Conservation (phyloP, 805 yeast species). For the Lipomyces sp. region DNA sequence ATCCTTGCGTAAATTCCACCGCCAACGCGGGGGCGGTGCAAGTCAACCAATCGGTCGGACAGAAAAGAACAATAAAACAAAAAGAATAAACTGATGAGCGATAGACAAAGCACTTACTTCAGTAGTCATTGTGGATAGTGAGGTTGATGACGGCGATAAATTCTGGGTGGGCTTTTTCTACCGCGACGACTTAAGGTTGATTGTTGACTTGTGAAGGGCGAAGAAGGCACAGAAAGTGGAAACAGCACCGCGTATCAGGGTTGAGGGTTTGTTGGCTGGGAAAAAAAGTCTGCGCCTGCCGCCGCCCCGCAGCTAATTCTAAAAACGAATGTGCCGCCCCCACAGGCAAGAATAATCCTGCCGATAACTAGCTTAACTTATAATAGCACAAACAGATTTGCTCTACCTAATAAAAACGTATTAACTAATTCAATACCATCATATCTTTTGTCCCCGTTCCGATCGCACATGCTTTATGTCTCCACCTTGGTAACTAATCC, state of each 20-base stretch:
- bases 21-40: too few species aligned
- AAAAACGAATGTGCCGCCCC: background rate
- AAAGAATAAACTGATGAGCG: background rate
- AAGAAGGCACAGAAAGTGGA: background rate
- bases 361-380: too few species aligned
- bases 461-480: too few species aligned
- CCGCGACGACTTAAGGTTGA: background rate
- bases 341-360: too few species aligned
- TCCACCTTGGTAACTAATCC: too few species aligned
- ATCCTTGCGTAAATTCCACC: too few species aligned
- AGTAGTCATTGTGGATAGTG: conserved; percentile 2
- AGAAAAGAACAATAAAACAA: background rate
- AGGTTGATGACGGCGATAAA: background rate
- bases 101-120: background rate
- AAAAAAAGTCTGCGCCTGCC: background rate
- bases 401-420: too few species aligned
- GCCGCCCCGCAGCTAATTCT: background rate
- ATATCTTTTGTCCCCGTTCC: too few species aligned
- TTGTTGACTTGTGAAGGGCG: background rate
- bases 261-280: background rate
- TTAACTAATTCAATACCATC: too few species aligned
- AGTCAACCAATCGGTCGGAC: background rate
- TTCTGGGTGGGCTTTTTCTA: background rate
- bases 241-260: background rate
- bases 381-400: too few species aligned